Percentiles rank a stretch among this genome's conserved stretches.
Evolutionary conservation across 2,329 filamentous ascomycete genomes (phyloP).

Genomic region (Calonectria fujianensis): DNA sequence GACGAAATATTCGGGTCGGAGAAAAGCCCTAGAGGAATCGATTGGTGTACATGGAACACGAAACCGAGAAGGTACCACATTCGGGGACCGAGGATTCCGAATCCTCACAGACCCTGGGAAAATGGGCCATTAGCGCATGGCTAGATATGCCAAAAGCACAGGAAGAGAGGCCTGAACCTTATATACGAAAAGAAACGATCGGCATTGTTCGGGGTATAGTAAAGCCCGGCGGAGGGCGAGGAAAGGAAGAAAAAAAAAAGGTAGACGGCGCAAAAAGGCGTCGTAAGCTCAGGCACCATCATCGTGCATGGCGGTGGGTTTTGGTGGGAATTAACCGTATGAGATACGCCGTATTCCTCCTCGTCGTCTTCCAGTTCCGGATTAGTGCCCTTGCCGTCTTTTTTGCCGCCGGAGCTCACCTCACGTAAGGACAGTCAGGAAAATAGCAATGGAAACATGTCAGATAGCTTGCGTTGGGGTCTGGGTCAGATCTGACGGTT

Average conservation of each 20-base stretch:
- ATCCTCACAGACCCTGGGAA: slow-evolving; percentile 7
- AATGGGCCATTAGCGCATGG: not conserved
- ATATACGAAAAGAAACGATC: slow-evolving; percentile 28
- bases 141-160: not conserved
- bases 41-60: slow-evolving; percentile 31
- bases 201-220: not conserved
- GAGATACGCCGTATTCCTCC: slow-evolving; percentile 38
- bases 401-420: slow-evolving; percentile 28
- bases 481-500: slow-evolving; percentile 28
- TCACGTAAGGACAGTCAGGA: slow-evolving; percentile 34
- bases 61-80: slow-evolving; percentile 29
- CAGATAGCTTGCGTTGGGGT: slow-evolving; percentile 11
- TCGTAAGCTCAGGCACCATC: slow-evolving; percentile 36
- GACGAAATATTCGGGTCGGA: slow-evolving; percentile 33
- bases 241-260: not conserved
- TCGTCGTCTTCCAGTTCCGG: slow-evolving; percentile 36
- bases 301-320: slow-evolving; percentile 30
- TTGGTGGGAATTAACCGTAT: slow-evolving; percentile 23
- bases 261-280: slow-evolving; percentile 30
- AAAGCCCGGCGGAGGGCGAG: slow-evolving; percentile 13
- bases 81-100: slow-evolving; percentile 31
- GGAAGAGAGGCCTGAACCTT: slow-evolving; percentile 26
- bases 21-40: slow-evolving; percentile 4
- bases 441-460: slow-evolving; percentile 14
- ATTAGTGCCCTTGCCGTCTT: slow-evolving; percentile 38